These are phyloP conservation scores for Kurtzmaniella fragi DNA, from an alignment of 805 yeast genomes.

Conservation along the genomic window DNA sequence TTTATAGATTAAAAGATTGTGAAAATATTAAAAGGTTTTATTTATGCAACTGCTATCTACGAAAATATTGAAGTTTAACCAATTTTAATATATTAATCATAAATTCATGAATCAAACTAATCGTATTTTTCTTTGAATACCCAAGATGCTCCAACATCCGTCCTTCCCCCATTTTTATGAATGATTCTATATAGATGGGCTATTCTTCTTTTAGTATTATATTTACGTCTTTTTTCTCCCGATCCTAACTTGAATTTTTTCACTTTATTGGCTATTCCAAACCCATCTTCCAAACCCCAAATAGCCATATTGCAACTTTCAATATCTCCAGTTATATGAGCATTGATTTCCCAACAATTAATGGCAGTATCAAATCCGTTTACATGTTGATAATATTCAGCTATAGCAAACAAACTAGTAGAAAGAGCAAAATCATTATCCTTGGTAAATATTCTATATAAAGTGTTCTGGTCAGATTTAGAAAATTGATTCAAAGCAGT, in stretches of 20 bases:
- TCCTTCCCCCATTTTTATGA: conserved; percentile 13
- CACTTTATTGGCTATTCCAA: conserved; percentile 16
- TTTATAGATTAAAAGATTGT: no score
- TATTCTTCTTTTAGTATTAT: conserved; percentile 20
- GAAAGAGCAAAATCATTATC: conserved; percentile 14
- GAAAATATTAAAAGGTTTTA: no score
- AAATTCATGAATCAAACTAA: no score
- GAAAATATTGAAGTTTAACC: no score
- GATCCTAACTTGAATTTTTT: conserved; percentile 14
- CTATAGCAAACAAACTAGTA: conserved; percentile 13
- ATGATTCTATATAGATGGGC: conserved; percentile 21
- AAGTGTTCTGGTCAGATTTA: conserved; percentile 3
- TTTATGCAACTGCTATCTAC: no score
- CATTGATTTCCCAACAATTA: conserved; percentile 17
- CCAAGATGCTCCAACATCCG: conserved; percentile 28
- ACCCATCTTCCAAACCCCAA: conserved; percentile 16
- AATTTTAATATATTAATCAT: no score
- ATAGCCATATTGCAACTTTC: conserved; percentile 18
- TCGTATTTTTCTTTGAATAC: conserved; percentile 17
- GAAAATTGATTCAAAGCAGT: background rate
- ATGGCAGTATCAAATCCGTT: conserved; percentile 14
- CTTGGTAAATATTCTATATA: conserved; percentile 9
- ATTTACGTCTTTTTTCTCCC: conserved; percentile 13
- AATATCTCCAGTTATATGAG: conserved; percentile 15
- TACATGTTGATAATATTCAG: conserved; percentile 14